Base-by-base conservation (phyloP, 345 rosid species). In the Murraya koenigii region DNA sequence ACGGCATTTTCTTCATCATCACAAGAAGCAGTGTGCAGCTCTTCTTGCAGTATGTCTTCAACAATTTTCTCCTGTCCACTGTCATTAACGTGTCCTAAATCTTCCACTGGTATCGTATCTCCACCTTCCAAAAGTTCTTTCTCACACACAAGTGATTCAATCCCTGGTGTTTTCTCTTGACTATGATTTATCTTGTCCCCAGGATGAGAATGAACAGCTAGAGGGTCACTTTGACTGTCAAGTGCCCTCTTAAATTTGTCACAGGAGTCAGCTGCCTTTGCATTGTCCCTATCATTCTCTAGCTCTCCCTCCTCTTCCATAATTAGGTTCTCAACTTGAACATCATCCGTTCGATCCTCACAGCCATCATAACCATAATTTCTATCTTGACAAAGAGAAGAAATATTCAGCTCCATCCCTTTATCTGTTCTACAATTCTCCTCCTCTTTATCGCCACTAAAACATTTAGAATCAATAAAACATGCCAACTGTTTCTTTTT, bases 401-500 rank as follows among this genome's bases (percentile, higher is more conserved):
- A 28, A 2, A 20, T 41, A 74, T 60, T 8, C n/a, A 61, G 15
- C 75, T 64, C 80, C 26, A 25, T 58, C 35, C 2, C 71, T 32
- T 72, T 20, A 9, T 10, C 33, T 9, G 14, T 38, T 69, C 41
- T 58, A 3, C 49, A 52, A 73, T 69, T 59, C 71, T 39, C 56
- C 75, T 44, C 77, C 75, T 44, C 79, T 55, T 75, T 30, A 58
- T 23, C 70, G 28, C 49, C 36, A 54, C 59, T 67, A 72, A 54
- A 80, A 14, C 13, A 28, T 56, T 52, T 65, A 7, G 30, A 41
- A 60, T 79, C 77, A 23, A 84, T 32, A 79, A 87, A 90, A 47
- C 36, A 47, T 6, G 78, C 80, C 60, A 85, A 64, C 67, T 73
- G 61, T 66, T 62, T 78, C 35, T 83, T 83, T 8, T 74, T 80